Evolutionary conservation across 179 eudicot genomes (phyloP), one percentile per base, ranked within the genome.

Genomic region (Beta corolliflora): DNA sequence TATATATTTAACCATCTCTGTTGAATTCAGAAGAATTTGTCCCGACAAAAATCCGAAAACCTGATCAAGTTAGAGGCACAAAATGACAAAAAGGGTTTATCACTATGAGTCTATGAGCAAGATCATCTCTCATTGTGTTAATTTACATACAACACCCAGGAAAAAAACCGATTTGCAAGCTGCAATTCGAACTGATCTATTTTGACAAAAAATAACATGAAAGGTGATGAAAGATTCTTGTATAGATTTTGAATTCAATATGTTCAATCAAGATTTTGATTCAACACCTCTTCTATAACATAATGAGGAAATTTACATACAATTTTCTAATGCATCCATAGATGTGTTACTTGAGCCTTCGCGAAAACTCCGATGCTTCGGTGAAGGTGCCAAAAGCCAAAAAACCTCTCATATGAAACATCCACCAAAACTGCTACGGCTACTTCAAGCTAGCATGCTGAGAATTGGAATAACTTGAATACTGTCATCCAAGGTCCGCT

Each of bases 381-480:
- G 55, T 52, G 76, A 55, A 0, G 44, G n/a, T 73, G 44, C 60
- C 45, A 53, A 25, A 9, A 6, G 52, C 52, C 52, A 48, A 48
- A 36, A 36, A 63, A 29, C 14, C 21, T 73, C 9, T 54, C 77
- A 73, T 31, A 15, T 7, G 15, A 55, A 55, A 29, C 59, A 25
- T 15, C 63, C 77, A 31, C 44, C 61, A 54, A 25, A 53, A 9
- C 64, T 73, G 64, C 64, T 68, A 72, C 31, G n/a, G 76, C 76
- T 53, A 48, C 31, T 11, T 52, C 54, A 50, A 52, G n/a, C 41
- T 54, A 73, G 64, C n/a, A 9, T 73, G 77, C 16, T 14, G 77
- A 58, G 25, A 55, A 14, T 73, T 44, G 48, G n/a, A 71, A 71
- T 31, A 19, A 48, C 56, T 50, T 50, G 61, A 54, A 25, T 52